A percentile compares a stretch with the other conserved stretches of the same genome.
Evolutionary conservation across 2,329 filamentous ascomycete species (phyloP).

Genomic region (Sarocladium oryzae): DNA sequence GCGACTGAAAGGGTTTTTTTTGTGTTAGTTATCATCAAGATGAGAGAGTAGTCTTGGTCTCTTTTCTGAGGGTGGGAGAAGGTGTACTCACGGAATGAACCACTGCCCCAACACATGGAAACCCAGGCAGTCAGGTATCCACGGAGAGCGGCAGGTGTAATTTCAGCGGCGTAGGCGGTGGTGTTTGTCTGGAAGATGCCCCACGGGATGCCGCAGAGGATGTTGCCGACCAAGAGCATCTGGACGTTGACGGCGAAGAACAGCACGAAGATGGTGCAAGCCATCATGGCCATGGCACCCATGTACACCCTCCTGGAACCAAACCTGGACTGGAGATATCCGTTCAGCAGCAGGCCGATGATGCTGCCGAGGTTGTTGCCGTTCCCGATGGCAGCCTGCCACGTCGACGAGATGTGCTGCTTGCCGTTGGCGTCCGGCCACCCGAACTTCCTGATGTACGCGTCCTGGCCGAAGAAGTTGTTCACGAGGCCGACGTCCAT

Average conservation of each 20-base stretch:
- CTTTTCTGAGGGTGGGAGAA: not conserved
- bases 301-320: slow-evolving; percentile 37
- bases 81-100: slow-evolving; percentile 22
- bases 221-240: slow-evolving; percentile 31
- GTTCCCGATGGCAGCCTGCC: slow-evolving; percentile 40
- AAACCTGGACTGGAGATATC: slow-evolving; percentile 34
- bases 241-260: slow-evolving; percentile 32
- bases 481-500: slow-evolving; percentile 33
- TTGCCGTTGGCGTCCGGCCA: slow-evolving; percentile 24
- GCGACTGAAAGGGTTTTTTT: slow-evolving; percentile 23
- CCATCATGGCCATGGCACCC: slow-evolving; percentile 29
- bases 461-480: slow-evolving; percentile 30
- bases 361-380: slow-evolving; percentile 37
- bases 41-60: not conserved
- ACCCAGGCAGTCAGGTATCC: slow-evolving; percentile 33
- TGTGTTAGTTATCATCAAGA: not conserved
- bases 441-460: slow-evolving; percentile 27
- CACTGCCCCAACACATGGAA: slow-evolving; percentile 36
- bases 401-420: slow-evolving; percentile 35
- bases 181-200: slow-evolving; percentile 33
- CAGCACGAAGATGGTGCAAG: slow-evolving; percentile 32
- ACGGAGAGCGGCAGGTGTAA: slow-evolving; percentile 26
- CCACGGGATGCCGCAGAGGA: slow-evolving; percentile 37
- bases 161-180: slow-evolving; percentile 37
- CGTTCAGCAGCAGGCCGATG: slow-evolving; percentile 38